Conservation (phyloP, 2,329 filamentous ascomycete genomes). For the Emericellopsis cladophorae region DNA sequence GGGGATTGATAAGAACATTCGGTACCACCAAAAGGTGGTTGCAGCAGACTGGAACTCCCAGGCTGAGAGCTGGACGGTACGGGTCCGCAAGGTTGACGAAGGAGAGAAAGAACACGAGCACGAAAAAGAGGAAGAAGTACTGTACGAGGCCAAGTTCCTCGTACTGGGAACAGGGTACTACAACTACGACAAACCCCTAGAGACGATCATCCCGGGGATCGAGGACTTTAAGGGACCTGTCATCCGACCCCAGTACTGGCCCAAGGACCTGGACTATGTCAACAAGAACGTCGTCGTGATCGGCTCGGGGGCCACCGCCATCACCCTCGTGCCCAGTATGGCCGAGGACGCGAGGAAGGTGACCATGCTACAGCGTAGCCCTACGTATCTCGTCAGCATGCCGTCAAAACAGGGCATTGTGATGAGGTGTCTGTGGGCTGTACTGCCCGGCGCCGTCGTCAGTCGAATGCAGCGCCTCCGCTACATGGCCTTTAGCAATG, state of each 20-base stretch:
- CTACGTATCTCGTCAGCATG: slow-evolving; percentile 53
- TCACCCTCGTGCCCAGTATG: slow-evolving; percentile 63
- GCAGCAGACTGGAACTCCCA: slow-evolving; percentile 1
- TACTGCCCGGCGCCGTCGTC: slow-evolving; percentile 31
- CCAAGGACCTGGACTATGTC: slow-evolving; percentile 50
- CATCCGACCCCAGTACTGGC: slow-evolving; percentile 69
- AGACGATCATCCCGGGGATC: slow-evolving; percentile 52
- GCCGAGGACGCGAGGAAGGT: slow-evolving; percentile 51
- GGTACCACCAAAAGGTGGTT: slow-evolving; percentile 33
- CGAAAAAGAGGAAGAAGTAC: slow-evolving; percentile 4
- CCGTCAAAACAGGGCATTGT: slow-evolving; percentile 16
- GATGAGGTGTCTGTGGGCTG: slow-evolving; percentile 18
- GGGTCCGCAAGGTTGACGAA: background rate
- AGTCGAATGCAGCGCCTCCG: slow-evolving; percentile 29
- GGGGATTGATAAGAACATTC: slow-evolving; percentile 42
- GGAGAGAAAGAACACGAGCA: slow-evolving; percentile 6
- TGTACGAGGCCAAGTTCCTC: slow-evolving; percentile 38
- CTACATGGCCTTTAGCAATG: slow-evolving; percentile 7
- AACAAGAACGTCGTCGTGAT: slow-evolving; percentile 60
- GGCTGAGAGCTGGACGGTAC: slow-evolving; percentile 19
- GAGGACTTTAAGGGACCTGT: slow-evolving; percentile 51
- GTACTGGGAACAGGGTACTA: slow-evolving; percentile 57
- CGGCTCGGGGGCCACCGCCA: slow-evolving; percentile 66
- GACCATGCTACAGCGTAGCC: slow-evolving; percentile 73
- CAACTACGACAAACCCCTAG: slow-evolving; percentile 52